phyloP scores from a whole-genome alignment of 805 yeast species.

The Suhomyces vadensis region DNA sequence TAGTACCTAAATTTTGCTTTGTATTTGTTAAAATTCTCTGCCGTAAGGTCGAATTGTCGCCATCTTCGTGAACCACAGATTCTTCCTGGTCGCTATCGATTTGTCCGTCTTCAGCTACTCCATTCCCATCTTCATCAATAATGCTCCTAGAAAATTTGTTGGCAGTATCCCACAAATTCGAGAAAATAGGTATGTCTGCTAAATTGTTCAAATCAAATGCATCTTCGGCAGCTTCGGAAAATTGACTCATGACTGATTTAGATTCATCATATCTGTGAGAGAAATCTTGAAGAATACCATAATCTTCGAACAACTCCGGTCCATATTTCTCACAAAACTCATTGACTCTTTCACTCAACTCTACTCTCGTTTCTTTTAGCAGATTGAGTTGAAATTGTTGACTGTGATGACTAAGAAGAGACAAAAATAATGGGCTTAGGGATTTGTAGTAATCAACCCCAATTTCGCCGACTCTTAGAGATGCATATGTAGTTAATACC shows the following conservation, averaged over 20 bases:
- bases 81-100: not conserved
- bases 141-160: constrained; percentile 3
- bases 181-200: constrained; percentile 33
- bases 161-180: constrained; percentile 12
- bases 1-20: not conserved
- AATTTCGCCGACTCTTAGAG: constrained; percentile 42
- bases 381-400: constrained; percentile 33
- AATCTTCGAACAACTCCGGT: constrained; percentile 41
- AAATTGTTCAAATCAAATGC: constrained; percentile 21
- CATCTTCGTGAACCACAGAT: not conserved
- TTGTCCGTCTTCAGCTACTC: not conserved
- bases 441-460: constrained; percentile 45
- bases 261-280: constrained; percentile 8
- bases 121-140: constrained; percentile 7
- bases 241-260: not conserved
- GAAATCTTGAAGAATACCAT: constrained; percentile 32
- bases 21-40: not conserved
- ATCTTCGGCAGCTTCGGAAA: constrained; percentile 7
- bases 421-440: constrained; percentile 36
- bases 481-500: constrained; percentile 42
- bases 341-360: constrained; percentile 30
- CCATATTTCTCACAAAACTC: constrained; percentile 40
- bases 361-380: constrained; percentile 28
- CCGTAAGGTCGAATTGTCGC: not conserved
- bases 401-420: constrained; percentile 30